Evolutionary conservation across 1,284 basidiomycete genomes (phyloP).

Genomic region (Macrocystidia cucumis): DNA sequence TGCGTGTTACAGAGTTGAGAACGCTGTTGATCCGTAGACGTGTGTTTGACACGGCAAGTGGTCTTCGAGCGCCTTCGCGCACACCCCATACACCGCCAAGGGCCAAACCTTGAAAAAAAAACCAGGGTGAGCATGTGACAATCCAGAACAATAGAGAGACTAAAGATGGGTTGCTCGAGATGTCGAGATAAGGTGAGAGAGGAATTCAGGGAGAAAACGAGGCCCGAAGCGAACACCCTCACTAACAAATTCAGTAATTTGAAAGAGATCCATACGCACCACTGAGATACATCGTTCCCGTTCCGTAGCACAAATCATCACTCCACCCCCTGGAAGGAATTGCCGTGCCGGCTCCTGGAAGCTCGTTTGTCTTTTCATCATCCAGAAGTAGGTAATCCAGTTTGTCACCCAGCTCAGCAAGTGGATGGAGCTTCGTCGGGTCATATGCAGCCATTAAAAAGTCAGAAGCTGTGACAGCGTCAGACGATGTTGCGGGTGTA

Average conservation of each 20-base stretch:
- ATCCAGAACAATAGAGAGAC: conserved; percentile 64
- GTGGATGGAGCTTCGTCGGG: conserved; percentile 83
- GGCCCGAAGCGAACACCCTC: conserved; percentile 34
- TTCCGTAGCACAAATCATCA: conserved; percentile 99
- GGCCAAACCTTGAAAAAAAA: conserved; percentile 79
- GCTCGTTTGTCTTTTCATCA: conserved; percentile 85
- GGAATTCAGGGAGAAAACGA: conserved; percentile 32
- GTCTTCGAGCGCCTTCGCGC: conserved; percentile 87
- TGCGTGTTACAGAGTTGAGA: conserved; percentile 92
- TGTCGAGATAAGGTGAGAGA: conserved; percentile 64
- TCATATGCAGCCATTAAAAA: conserved; percentile 82
- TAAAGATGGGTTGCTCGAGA: conserved; percentile 43
- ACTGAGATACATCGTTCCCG: conserved; percentile 96
- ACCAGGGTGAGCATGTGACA: conserved; percentile 64
- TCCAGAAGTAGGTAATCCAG: conserved; percentile 91
- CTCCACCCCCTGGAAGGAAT: conserved; percentile 96
- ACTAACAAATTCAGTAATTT: conserved; percentile 46
- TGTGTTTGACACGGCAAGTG: conserved; percentile 76
- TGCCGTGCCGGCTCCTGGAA: conserved; percentile 81
- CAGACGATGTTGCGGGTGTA: conserved; percentile 31
- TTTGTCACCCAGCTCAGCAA: conserved; percentile 83
- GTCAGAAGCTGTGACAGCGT: conserved; percentile 73
- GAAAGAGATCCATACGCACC: conserved; percentile 72
- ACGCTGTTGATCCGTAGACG: conserved; percentile 94
- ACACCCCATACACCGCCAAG: conserved; percentile 94